phyloP scores from a whole-genome alignment of 164 flowering plant species.

The Liquidambar formosana region DNA sequence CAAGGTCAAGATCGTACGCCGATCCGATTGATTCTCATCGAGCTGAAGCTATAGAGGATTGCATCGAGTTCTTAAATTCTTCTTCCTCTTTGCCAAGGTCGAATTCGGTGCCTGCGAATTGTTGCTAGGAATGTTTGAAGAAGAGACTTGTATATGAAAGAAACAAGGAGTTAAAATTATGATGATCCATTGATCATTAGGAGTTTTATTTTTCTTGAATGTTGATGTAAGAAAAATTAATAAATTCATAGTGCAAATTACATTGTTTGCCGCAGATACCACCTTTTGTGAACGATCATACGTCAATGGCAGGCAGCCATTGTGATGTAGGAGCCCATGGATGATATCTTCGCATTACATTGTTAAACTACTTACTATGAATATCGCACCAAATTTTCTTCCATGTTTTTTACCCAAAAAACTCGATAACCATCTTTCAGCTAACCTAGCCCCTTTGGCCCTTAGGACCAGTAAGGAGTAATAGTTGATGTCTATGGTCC shows the following conservation, averaged over 20 bases:
- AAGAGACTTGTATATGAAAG: not conserved
- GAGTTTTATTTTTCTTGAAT: not conserved
- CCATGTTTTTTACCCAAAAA: no score
- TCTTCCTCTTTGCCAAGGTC: conserved; percentile 42
- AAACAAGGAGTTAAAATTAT: not conserved
- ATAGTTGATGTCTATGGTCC: no score
- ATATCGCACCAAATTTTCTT: no score
- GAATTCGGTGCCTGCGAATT: conserved; percentile 30
- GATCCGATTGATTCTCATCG: conserved; percentile 50
- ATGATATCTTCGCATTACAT: no score
- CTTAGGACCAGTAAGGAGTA: no score
- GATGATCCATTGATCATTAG: not conserved
- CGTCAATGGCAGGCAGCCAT: not conserved
- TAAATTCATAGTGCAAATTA: not conserved
- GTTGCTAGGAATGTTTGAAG: conserved; percentile 8
- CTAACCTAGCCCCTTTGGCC: no score
- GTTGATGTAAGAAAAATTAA: not conserved
- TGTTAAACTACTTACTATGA: no score
- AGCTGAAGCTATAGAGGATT: conserved; percentile 56
- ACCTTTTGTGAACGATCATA: no score
- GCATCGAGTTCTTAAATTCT: conserved; percentile 59
- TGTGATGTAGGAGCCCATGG: no score
- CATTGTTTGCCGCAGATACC: no score
- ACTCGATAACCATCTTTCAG: no score
- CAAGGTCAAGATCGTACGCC: conserved; percentile 44